Base-by-base conservation (phyloP, 768 basidiomycete genomes). In the Boletus insuetus region DNA sequence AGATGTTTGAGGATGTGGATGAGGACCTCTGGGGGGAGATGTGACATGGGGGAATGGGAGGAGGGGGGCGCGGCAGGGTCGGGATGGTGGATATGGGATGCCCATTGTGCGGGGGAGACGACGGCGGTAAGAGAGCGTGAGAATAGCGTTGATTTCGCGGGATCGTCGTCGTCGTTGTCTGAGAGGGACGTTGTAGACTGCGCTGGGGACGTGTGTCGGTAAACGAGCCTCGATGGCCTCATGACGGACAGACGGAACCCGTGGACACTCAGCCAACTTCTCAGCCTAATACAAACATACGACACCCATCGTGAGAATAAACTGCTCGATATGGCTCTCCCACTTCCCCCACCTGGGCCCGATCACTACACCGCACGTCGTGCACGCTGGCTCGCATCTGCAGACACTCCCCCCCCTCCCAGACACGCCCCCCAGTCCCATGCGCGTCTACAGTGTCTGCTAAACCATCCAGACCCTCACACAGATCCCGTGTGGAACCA, bases 1-100 rank as follows among this genome's bases (percentile, higher is more conserved):
- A 99, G 79, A 63, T 94, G 84, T 60, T 87, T 90, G 62, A 99
- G 81, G 65, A 98, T 89, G 68, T 96, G 88, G 16, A 97, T 90
- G 66, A 98, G 85, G 39, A 98, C 82, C 71, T 98, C 96, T 54
- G 91, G 89, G 9, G 95, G 95, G 5, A 98, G 76, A 47, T 77
- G 75, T 8, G 85, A 78, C 65, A 89, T 86, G 48, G 82, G 83
- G 16, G 86, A 82, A 49, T 74, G 75, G 14, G 69, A 64, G 55
- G 73, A 61, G 7, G 61, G 64, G 37, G 51, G 51, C n/a, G 59
- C 55, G 61, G 38, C 66, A 46, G 40, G 51, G 67, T 63, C 75
- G 74, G 69, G 69, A 55, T 52, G 79, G 72, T 59, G 60, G 19
- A 52, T 54, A 38, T 65, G 71, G 26, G 60, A 62, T 10, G 69